Percentiles rank a stretch among this genome's conserved stretches.
Conservation (phyloP, 83 land plant genomes). For the Picea mariana region DNA sequence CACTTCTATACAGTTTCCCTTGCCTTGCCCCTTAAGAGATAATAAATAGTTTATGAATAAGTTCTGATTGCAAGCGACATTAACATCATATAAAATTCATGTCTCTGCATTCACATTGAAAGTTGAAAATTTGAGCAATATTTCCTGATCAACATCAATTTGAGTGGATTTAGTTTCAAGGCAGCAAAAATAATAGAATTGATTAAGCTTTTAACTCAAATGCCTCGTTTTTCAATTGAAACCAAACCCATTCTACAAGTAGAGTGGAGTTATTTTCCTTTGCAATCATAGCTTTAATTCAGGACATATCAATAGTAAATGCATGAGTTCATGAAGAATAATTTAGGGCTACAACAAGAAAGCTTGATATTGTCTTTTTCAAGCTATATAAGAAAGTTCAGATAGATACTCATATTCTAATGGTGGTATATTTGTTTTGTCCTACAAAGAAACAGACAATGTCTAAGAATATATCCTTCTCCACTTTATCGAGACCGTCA, state of each 20-base stretch:
- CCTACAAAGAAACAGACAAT: too few relatives aligned
- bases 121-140: background rate
- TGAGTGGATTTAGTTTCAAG: background rate
- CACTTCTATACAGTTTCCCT: background rate
- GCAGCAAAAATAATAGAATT: background rate
- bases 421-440: too few relatives aligned
- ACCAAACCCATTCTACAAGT: background rate
- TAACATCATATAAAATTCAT: background rate
- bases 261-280: background rate
- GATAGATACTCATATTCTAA: too few relatives aligned
- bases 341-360: background rate
- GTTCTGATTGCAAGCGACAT: background rate
- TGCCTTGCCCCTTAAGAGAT: background rate
- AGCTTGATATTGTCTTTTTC: too few relatives aligned
- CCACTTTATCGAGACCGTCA: too few relatives aligned
- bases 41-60: background rate
- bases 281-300: too few relatives aligned
- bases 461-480: too few relatives aligned
- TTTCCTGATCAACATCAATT: background rate
- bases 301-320: too few relatives aligned
- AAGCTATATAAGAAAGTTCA: too few relatives aligned
- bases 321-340: background rate
- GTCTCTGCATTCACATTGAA: background rate
- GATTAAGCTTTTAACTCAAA: background rate
- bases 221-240: background rate